phyloP scores from a whole-genome alignment of 768 basidiomycete species.

The Auricularia auricula-judae region DNA sequence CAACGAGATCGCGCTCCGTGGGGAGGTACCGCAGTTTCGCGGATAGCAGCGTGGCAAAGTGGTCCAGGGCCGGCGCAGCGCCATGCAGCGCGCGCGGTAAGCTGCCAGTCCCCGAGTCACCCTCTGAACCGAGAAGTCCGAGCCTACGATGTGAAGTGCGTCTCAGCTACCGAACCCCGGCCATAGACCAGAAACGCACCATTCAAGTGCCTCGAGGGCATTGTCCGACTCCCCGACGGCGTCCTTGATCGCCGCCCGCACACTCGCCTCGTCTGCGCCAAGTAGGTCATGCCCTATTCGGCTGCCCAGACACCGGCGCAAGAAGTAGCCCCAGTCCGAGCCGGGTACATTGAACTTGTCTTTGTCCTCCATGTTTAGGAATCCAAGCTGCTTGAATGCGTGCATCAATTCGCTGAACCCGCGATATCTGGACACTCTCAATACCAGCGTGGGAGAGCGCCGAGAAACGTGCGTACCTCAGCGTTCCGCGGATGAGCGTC shows the following conservation, averaged over 20 bases:
- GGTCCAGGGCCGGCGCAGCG: constrained; percentile 40
- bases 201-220: constrained; percentile 15
- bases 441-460: too few relatives aligned
- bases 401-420: constrained; percentile 71
- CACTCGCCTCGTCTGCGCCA: neutral
- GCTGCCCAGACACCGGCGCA: neutral
- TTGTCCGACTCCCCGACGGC: constrained; percentile 2
- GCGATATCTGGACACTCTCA: constrained; percentile 47
- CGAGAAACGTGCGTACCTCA: constrained; percentile 38
- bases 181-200: constrained; percentile 6
- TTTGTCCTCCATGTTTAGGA: constrained; percentile 35
- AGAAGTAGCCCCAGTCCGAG: neutral
- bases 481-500: constrained; percentile 74
- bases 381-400: constrained; percentile 56
- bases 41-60: constrained; percentile 62
- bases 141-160: neutral
- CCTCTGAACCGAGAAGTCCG: neutral
- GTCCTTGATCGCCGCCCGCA: constrained; percentile 1
- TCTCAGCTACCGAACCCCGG: too few relatives aligned
- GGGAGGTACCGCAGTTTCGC: constrained; percentile 58
- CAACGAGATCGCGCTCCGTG: constrained; percentile 75
- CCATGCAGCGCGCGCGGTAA: constrained; percentile 9
- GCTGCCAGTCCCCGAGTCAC: neutral
- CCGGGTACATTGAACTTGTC: neutral
- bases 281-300: neutral